phyloP scores from a whole-genome alignment of 1,139 yeast species.

The Blastobotrys ciferrii region DNA sequence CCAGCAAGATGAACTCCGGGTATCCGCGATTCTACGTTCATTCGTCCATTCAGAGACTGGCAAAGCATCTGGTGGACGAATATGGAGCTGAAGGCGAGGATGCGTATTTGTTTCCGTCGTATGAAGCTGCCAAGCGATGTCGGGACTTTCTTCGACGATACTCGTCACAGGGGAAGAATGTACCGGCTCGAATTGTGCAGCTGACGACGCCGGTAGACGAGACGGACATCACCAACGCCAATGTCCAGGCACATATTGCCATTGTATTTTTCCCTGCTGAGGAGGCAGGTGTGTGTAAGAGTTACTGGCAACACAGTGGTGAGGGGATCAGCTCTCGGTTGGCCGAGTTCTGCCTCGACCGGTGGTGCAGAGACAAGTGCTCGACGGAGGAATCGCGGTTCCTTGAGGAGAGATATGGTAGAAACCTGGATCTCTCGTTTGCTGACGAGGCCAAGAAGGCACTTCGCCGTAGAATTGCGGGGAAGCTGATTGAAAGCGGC shows the following conservation, averaged over 20 bases:
- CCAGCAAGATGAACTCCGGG: constrained; percentile 76
- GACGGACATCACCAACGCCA: constrained; percentile 56
- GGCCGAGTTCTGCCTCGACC: constrained; percentile 74
- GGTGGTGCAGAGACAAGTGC: constrained; percentile 8
- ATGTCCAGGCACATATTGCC: constrained; percentile 66
- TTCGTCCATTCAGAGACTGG: background rate
- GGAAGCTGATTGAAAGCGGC: constrained; percentile 50
- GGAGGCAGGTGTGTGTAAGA: constrained; percentile 64
- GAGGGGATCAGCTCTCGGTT: constrained; percentile 88
- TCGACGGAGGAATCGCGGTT: constrained; percentile 25
- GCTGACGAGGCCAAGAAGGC: constrained; percentile 74
- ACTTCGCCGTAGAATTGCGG: constrained; percentile 71
- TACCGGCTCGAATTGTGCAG: constrained; percentile 68
- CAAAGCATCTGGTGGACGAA: constrained; percentile 37
- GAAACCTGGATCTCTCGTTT: constrained; percentile 76
- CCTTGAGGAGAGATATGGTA: constrained; percentile 86
- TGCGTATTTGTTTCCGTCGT: constrained; percentile 74
- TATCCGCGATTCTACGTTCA: constrained; percentile 54
- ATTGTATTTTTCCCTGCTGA: constrained; percentile 69
- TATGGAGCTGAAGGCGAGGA: constrained; percentile 78
- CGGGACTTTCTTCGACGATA: constrained; percentile 63
- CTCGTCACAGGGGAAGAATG: constrained; percentile 31
- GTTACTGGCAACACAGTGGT: constrained; percentile 96
- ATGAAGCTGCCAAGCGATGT: constrained; percentile 77
- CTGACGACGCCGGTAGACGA: constrained; percentile 56